A percentile compares a stretch with the other conserved stretches of the same genome.
phyloP scores from a whole-genome alignment of 805 yeast genomes.

The Pichia rugopelliculosa region DNA sequence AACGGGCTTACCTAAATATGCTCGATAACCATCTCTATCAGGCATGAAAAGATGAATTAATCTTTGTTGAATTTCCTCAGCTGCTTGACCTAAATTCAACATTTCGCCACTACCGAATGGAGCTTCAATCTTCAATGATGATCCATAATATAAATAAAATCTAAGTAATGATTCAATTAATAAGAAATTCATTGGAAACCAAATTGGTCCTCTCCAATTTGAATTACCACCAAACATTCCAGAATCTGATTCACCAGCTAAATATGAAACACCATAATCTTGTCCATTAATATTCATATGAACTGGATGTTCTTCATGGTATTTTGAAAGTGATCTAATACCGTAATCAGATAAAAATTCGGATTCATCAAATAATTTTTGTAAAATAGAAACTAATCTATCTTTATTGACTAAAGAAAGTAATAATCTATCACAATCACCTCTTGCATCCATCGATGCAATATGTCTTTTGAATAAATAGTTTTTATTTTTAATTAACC shows the following conservation, averaged over 20 bases:
- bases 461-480: constrained; percentile 72
- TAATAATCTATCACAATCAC: constrained; percentile 75
- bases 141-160: constrained; percentile 82
- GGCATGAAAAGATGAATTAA: constrained; percentile 70
- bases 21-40: constrained; percentile 52
- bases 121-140: constrained; percentile 76
- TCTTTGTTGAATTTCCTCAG: constrained; percentile 84
- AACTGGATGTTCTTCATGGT: constrained; percentile 78
- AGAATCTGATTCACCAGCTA: constrained; percentile 85
- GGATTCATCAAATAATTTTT: constrained; percentile 74
- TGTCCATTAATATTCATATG: constrained; percentile 77
- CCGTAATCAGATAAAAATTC: constrained; percentile 84
- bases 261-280: constrained; percentile 60
- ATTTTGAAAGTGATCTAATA: constrained; percentile 80
- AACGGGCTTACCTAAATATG: constrained; percentile 60
- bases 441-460: constrained; percentile 72
- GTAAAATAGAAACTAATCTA: constrained; percentile 64
- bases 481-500: constrained; percentile 71
- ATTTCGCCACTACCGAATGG: constrained; percentile 77
- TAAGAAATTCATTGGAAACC: constrained; percentile 90
- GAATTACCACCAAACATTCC: constrained; percentile 96
- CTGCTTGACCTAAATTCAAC: constrained; percentile 79
- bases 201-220: constrained; percentile 95
- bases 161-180: constrained; percentile 82
- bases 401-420: constrained; percentile 77